These are phyloP conservation scores for Rubroboletus satanas DNA, from an alignment of 768 basidiomycete species.

Conservation along the genomic window DNA sequence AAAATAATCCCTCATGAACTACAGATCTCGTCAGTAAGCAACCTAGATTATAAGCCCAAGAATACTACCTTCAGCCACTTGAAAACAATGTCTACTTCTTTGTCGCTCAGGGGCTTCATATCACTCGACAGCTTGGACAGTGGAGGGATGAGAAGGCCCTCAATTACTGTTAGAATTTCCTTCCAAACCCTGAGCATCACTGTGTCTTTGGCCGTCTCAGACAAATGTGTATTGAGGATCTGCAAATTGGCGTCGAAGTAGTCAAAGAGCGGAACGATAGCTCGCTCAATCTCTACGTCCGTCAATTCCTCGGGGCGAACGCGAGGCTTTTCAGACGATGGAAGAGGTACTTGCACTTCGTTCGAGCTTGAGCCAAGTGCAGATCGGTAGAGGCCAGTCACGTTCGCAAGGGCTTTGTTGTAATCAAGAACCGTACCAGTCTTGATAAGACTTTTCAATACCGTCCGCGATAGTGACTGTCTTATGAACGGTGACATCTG, in stretches of 20 bases:
- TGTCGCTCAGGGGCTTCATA: slow-evolving; percentile 89
- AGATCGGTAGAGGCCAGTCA: slow-evolving; percentile 79
- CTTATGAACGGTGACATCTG: slow-evolving; percentile 95
- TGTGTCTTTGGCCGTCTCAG: slow-evolving; percentile 80
- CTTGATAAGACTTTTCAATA: slow-evolving; percentile 79
- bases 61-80: slow-evolving; percentile 85
- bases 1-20: slow-evolving; percentile 96
- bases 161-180: slow-evolving; percentile 83
- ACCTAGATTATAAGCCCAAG: neutral
- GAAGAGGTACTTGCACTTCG: slow-evolving; percentile 78
- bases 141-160: slow-evolving; percentile 86
- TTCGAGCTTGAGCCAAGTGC: slow-evolving; percentile 60
- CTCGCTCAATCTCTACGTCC: slow-evolving; percentile 91
- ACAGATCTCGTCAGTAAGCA: neutral
- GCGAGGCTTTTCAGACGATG: slow-evolving; percentile 71
- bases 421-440: slow-evolving; percentile 63
- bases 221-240: slow-evolving; percentile 84
- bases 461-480: slow-evolving; percentile 72
- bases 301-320: slow-evolving; percentile 75
- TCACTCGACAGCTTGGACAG: slow-evolving; percentile 81
- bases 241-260: slow-evolving; percentile 94
- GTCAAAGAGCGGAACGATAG: slow-evolving; percentile 88
- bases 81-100: slow-evolving; percentile 98
- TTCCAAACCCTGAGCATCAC: slow-evolving; percentile 97
- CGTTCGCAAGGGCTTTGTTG: slow-evolving; percentile 82